Conservation (phyloP, 1,284 basidiomycete species). For the Ustilago tritici region DNA sequence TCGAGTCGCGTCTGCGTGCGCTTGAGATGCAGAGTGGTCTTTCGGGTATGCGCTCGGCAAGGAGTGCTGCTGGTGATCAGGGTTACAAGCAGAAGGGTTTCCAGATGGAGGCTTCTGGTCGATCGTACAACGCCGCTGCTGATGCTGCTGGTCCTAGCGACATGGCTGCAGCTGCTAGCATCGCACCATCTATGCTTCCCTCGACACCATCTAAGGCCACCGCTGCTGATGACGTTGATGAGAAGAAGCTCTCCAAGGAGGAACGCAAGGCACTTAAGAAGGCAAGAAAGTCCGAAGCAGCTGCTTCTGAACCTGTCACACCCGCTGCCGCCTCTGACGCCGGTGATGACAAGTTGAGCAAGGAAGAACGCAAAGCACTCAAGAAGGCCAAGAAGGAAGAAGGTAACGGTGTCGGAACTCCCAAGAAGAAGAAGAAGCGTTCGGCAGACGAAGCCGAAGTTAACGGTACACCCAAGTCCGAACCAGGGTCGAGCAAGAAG, state of each 20-base stretch:
- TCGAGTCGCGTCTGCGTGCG: constrained; percentile 90
- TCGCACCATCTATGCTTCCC: constrained; percentile 70
- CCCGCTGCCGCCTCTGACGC: constrained; percentile 72
- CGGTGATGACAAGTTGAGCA: constrained; percentile 71
- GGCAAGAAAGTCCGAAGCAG: constrained; percentile 45
- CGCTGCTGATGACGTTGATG: constrained; percentile 62
- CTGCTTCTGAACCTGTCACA: constrained; percentile 40
- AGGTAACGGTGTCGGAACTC: constrained; percentile 36
- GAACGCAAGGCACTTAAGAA: constrained; percentile 60
- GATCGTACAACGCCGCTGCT: constrained; percentile 64
- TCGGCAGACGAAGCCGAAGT: constrained; percentile 55
- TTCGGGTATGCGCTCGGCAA: constrained; percentile 50
- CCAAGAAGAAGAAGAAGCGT: constrained; percentile 62
- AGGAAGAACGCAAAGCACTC: constrained; percentile 57
- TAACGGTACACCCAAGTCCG: constrained; percentile 49
- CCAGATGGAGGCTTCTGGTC: constrained; percentile 58
- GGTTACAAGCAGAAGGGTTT: constrained; percentile 68
- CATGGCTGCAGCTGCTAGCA: constrained; percentile 40
- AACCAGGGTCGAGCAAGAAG: constrained; percentile 58
- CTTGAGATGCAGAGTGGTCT: constrained; percentile 75
- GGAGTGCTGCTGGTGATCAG: constrained; percentile 49
- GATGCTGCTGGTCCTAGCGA: constrained; percentile 58
- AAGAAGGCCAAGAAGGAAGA: constrained; percentile 60
- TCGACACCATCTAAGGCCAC: constrained; percentile 72
- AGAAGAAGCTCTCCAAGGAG: constrained; percentile 60